Conservation (phyloP, 148 eudicot species). For the Mesembryanthemum crystallinum region DNA sequence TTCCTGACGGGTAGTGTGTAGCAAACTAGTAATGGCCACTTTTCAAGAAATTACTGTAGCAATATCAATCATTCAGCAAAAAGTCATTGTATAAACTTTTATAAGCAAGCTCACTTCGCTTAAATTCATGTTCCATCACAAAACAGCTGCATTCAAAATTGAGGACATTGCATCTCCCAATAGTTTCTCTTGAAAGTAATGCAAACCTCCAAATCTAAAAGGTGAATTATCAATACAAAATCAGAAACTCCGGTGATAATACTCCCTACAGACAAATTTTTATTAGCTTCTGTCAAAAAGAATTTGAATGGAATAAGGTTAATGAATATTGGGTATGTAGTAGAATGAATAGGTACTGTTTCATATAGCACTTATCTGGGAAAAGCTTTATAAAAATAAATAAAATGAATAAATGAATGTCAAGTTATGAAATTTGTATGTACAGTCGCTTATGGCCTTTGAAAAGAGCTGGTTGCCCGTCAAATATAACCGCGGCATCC, state of each 20-base stretch:
- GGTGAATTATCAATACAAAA: not conserved
- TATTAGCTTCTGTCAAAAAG: constrained; percentile 10
- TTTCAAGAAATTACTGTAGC: no score
- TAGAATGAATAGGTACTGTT: not conserved
- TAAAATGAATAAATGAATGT: not conserved
- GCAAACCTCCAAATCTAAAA: no score
- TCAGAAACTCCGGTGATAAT: not conserved
- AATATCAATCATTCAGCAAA: no score
- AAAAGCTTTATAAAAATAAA: not conserved
- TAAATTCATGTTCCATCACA: no score
- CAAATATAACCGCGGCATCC: not conserved
- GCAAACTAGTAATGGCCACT: no score
- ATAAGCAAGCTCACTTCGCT: no score
- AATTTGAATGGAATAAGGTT: constrained; percentile 16
- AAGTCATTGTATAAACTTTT: no score
- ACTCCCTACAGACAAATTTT: not conserved
- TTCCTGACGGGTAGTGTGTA: no score
- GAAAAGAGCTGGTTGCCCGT: not conserved
- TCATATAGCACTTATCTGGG: constrained; percentile 10
- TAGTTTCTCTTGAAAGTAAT: no score
- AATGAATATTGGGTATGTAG: constrained; percentile 3
- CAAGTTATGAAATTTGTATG: constrained; percentile 6
- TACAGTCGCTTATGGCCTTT: constrained; percentile 1
- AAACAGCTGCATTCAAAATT: no score
- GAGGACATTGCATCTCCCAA: no score